These are phyloP conservation scores for Penicillium digitatum DNA, from an alignment of 2,329 filamentous ascomycete species.

Conservation along the genomic window DNA sequence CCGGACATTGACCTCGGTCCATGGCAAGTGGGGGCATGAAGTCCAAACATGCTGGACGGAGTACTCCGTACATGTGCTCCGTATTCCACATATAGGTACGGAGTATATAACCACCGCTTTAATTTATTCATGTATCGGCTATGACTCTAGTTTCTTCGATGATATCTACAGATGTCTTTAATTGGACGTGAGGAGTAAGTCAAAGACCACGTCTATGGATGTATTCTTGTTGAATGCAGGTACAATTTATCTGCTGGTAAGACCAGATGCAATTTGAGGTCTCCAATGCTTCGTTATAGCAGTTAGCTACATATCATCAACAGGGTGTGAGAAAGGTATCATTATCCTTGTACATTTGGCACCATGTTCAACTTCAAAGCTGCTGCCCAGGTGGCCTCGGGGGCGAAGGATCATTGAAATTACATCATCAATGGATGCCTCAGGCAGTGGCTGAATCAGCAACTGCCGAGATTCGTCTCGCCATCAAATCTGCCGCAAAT, in stretches of 20 bases:
- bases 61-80: too few relatives aligned
- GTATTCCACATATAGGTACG: too few relatives aligned
- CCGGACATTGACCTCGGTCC: slow-evolving; percentile 15
- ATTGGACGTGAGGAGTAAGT: neutral
- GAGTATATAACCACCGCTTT: neutral
- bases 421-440: neutral
- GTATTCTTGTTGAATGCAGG: neutral
- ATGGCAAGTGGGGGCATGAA: slow-evolving; percentile 15
- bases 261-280: neutral
- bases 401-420: neutral
- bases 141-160: neutral
- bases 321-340: neutral
- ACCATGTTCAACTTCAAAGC: neutral
- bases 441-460: slow-evolving; percentile 16
- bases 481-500: slow-evolving; percentile 7
- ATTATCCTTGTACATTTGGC: neutral
- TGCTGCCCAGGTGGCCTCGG: neutral
- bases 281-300: neutral
- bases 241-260: neutral
- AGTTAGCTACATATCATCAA: neutral
- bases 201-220: too few relatives aligned
- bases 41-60: neutral
- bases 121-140: neutral
- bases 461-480: slow-evolving; percentile 29
- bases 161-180: too few relatives aligned